Evolutionary conservation across 139 green algal species (phyloP).

Genomic region (Penium margaritaceum): DNA sequence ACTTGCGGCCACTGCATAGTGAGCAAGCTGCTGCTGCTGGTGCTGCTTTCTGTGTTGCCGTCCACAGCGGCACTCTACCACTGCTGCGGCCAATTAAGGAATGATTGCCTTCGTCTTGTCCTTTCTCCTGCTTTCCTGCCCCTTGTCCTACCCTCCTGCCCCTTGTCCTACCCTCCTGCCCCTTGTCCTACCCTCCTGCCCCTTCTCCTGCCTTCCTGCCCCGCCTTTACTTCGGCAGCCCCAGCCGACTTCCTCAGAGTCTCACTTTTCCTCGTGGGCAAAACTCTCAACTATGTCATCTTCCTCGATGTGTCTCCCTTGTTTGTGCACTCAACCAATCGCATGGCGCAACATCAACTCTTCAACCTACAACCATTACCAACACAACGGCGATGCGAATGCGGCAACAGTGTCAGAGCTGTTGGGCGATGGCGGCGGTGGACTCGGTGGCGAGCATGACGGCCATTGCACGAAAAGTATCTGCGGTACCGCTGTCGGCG

Average conservation of each 20-base stretch:
- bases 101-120: too few species aligned
- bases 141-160: too few species aligned
- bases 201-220: neutral
- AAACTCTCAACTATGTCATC: neutral
- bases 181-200: too few species aligned
- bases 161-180: too few species aligned
- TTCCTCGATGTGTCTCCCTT: neutral
- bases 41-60: too few species aligned
- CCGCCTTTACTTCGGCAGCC: neutral
- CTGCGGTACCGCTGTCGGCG: neutral
- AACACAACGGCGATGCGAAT: too few species aligned
- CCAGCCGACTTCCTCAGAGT: neutral
- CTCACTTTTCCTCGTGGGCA: neutral
- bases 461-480: neutral
- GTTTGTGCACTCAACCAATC: neutral
- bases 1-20: too few species aligned
- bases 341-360: neutral
- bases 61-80: too few species aligned
- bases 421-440: constrained; percentile 9
- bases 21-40: too few species aligned
- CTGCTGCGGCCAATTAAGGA: too few species aligned
- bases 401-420: constrained; percentile 25
- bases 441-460: constrained; percentile 9
- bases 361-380: too few species aligned
- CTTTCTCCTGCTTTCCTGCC: too few species aligned